A percentile compares a stretch with the other conserved stretches of the same genome.
These are phyloP conservation scores for Ilyonectria sp. DNA, from an alignment of 2,329 filamentous ascomycete species.

Conservation along the genomic window DNA sequence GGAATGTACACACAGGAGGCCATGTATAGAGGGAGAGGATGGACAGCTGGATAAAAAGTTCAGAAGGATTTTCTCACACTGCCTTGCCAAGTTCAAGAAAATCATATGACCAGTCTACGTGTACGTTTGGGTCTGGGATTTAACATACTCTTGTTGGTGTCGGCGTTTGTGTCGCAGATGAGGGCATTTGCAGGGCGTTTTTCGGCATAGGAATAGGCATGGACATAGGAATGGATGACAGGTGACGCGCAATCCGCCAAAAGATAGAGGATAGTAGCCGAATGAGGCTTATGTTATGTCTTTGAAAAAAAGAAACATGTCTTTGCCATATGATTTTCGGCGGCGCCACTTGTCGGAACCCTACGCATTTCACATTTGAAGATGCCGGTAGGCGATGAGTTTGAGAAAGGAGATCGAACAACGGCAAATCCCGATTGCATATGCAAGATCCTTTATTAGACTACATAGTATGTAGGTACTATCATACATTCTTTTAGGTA, in stretches of 20 bases:
- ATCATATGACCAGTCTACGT: neutral
- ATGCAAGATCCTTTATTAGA: no score
- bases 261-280: neutral
- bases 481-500: no score
- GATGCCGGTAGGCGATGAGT: neutral
- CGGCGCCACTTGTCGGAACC: neutral
- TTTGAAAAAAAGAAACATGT: neutral
- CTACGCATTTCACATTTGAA: neutral
- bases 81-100: neutral
- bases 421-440: no score
- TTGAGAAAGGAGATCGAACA: no score
- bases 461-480: no score
- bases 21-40: neutral
- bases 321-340: neutral
- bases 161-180: neutral
- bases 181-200: neutral
- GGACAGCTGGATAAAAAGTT: neutral
- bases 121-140: no score
- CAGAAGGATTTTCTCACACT: neutral
- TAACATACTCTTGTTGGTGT: neutral
- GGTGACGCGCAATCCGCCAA: neutral
- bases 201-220: neutral
- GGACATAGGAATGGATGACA: neutral
- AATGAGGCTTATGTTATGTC: neutral
- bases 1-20: neutral